Evolutionary conservation across 257 asterid species (phyloP), one percentile per base, ranked within the genome.

Genomic region (Verbascum thapsus): DNA sequence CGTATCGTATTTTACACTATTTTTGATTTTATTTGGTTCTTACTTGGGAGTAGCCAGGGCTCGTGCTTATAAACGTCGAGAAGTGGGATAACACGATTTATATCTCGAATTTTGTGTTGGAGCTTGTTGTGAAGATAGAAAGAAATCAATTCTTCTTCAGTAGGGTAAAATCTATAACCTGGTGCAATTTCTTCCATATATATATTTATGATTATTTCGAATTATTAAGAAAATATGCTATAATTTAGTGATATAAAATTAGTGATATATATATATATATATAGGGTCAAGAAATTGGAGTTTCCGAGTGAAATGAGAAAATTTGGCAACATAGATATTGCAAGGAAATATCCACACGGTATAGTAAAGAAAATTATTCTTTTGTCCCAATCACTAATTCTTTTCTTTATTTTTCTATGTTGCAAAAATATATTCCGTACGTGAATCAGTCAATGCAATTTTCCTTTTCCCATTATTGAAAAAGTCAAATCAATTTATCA

Each of bases 41-140:
- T 74, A 88, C 96, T 63, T 10, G 96, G 96, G 15, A 88, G 92
- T 2, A 78, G 82, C 79, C 81, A 83, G 1, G 96, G 96, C 54
- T 88, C 92, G 64, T 71, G 77, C 49, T 67, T 74, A 53, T 80
- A 84, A 44, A 88, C 77, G 72, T 81, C 75, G 79, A 88, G 9
- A 30, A 64, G 61, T 0, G 96, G 95, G 41, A 88, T 88, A 26
- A 82, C 92, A 0, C 78, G 81, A 71, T 60, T 61, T 2, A 84
- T 64, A 56, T 74, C 62, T 69, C 53, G 48, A 0, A 5, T 62
- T 2, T 58, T 68, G 0, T 67, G 73, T 16, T 81, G 72, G 38
- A 88, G 92, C 76, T 76, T 75, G 55, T 30, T 73, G 78, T 48
- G 81, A 5, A 88, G 87, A 45, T 88, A 88, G 74, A 86, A 88